Percentiles rank a stretch among this genome's conserved stretches.
phyloP scores from a whole-genome alignment of 768 basidiomycete genomes.

The Xanthoconium stramineum region DNA sequence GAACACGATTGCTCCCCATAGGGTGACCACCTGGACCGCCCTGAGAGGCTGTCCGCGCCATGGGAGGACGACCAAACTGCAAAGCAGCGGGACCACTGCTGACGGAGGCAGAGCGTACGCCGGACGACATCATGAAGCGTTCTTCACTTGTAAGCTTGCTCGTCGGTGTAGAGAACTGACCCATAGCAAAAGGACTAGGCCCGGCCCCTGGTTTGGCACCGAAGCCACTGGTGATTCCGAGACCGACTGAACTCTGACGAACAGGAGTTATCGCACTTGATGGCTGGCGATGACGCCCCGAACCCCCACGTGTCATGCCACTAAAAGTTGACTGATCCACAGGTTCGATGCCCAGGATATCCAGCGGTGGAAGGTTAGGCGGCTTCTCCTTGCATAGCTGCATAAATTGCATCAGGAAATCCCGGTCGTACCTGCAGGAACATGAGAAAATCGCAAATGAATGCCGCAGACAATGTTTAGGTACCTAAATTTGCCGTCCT shows the following conservation, averaged over 20 bases:
- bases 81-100: slow-evolving; percentile 46
- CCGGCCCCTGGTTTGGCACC: slow-evolving; percentile 30
- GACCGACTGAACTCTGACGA: slow-evolving; percentile 50
- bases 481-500: slow-evolving; percentile 88
- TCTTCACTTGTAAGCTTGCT: slow-evolving; percentile 69
- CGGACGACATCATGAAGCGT: slow-evolving; percentile 48
- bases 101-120: slow-evolving; percentile 53
- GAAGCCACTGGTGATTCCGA: slow-evolving; percentile 35
- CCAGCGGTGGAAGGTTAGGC: slow-evolving; percentile 81
- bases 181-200: slow-evolving; percentile 51
- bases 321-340: slow-evolving; percentile 50
- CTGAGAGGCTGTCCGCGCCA: slow-evolving; percentile 70
- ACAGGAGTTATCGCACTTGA: slow-evolving; percentile 42
- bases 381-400: slow-evolving; percentile 92
- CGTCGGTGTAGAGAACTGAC: slow-evolving; percentile 56
- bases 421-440: slow-evolving; percentile 82
- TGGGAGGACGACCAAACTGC: slow-evolving; percentile 55
- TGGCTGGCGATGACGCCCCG: slow-evolving; percentile 54
- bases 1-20: slow-evolving; percentile 54
- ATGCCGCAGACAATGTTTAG: not conserved
- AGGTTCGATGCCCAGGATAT: slow-evolving; percentile 88
- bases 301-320: slow-evolving; percentile 60
- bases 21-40: slow-evolving; percentile 52
- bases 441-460: slow-evolving; percentile 5
- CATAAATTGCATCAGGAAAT: slow-evolving; percentile 98